Percentiles rank a stretch among this genome's conserved stretches.
Evolutionary conservation across 768 basidiomycete genomes (phyloP).

Genomic region (Leccinum sublutescens): DNA sequence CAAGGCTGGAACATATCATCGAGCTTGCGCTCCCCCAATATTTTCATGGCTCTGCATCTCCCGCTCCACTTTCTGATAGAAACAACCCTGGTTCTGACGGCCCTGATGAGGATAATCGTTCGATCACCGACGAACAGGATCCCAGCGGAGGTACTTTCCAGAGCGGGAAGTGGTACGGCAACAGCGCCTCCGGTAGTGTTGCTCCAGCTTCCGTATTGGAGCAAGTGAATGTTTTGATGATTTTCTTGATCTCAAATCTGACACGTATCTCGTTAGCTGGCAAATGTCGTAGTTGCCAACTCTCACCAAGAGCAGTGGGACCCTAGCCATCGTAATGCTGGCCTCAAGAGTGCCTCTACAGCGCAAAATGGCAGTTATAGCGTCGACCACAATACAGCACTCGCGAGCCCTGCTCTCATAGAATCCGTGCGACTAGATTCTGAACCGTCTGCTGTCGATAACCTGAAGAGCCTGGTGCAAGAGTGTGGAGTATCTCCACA

Average conservation of each 20-base stretch:
- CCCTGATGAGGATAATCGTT: constrained; percentile 64
- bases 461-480: constrained; percentile 79
- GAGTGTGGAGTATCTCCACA: constrained; percentile 92
- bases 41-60: constrained; percentile 43
- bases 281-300: constrained; percentile 50
- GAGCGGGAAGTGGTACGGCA: constrained; percentile 84
- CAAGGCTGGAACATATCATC: constrained; percentile 78
- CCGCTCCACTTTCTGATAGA: constrained; percentile 34
- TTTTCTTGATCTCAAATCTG: constrained; percentile 18
- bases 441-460: constrained; percentile 67
- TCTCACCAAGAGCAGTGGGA: constrained; percentile 33
- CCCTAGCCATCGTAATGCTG: constrained; percentile 13
- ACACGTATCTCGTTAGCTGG: constrained; percentile 40
- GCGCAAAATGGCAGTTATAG: constrained; percentile 26
- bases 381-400: constrained; percentile 27
- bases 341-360: constrained; percentile 10
- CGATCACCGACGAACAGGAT: constrained; percentile 77
- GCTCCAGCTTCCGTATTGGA: constrained; percentile 77
- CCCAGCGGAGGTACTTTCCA: constrained; percentile 75
- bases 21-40: constrained; percentile 79
- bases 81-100: constrained; percentile 47
- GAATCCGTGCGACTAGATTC: constrained; percentile 42
- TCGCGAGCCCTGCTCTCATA: constrained; percentile 35
- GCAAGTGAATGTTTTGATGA: constrained; percentile 51
- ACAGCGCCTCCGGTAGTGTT: constrained; percentile 79